phyloP scores from a whole-genome alignment of 805 yeast genomes.

The Wickerhamiella occidentalis region DNA sequence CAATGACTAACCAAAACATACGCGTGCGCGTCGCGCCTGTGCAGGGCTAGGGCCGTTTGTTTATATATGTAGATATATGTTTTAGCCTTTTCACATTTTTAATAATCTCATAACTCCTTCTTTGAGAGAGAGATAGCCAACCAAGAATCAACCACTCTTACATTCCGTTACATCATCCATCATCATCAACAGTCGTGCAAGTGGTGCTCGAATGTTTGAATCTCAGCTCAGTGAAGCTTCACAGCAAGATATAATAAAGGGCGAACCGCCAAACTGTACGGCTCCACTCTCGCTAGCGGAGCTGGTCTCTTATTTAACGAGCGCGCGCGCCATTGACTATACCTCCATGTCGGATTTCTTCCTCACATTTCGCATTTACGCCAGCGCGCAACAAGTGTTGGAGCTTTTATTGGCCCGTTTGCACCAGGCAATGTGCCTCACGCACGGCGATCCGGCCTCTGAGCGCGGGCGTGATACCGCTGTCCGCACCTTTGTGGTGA shows the following conservation, averaged over 20 bases:
- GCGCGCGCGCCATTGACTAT: slow-evolving; percentile 67
- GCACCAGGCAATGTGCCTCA: slow-evolving; percentile 51
- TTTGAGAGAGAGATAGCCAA: too few species aligned
- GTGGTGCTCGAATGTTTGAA: not conserved
- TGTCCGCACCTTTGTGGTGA: slow-evolving; percentile 70
- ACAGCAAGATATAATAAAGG: not conserved
- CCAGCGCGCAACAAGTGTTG: slow-evolving; percentile 46
- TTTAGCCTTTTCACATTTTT: too few species aligned
- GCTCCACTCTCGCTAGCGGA: slow-evolving; percentile 17
- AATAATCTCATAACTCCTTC: not conserved
- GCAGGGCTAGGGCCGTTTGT: slow-evolving; percentile 3
- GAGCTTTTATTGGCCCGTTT: slow-evolving; percentile 51
- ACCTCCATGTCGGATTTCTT: slow-evolving; percentile 74
- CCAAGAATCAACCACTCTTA: not conserved
- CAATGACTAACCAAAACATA: slow-evolving; percentile 3
- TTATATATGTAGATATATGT: not conserved
- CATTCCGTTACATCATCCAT: slow-evolving; percentile 11
- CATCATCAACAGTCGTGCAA: not conserved
- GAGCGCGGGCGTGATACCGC: slow-evolving; percentile 54
- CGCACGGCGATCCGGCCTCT: slow-evolving; percentile 22
- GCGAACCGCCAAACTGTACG: not conserved
- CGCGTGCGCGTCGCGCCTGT: slow-evolving; percentile 4
- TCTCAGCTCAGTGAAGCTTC: not conserved
- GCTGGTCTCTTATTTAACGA: slow-evolving; percentile 37
- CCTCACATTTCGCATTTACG: slow-evolving; percentile 64